These are phyloP conservation scores for Daldinia caldariorum DNA, from an alignment of 495 filamentous ascomycete genomes.

Conservation along the genomic window DNA sequence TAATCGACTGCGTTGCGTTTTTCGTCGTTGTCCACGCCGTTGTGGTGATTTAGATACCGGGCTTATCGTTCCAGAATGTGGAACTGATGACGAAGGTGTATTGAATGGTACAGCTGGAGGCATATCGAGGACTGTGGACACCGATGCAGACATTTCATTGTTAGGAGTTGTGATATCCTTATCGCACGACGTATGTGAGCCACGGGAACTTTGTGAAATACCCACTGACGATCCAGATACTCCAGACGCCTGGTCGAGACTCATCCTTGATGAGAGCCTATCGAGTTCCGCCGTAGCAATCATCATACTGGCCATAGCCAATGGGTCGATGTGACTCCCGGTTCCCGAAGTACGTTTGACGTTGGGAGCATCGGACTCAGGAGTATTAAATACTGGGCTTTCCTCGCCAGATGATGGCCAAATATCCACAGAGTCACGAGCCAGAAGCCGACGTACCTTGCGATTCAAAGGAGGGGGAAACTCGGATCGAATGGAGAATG, in stretches of 20 bases:
- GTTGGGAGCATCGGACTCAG: slow-evolving; percentile 33
- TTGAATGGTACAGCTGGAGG: slow-evolving; percentile 29
- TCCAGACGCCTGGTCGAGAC: slow-evolving; percentile 16
- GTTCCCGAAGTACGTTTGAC: background rate
- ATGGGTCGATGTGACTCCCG: slow-evolving; percentile 29
- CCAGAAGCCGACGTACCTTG: slow-evolving; percentile 42
- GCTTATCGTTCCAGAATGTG: slow-evolving; percentile 18
- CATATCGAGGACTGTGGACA: slow-evolving; percentile 3
- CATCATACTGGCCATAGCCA: slow-evolving; percentile 43
- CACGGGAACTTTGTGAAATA: slow-evolving; percentile 18
- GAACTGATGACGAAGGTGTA: slow-evolving; percentile 25
- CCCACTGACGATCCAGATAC: slow-evolving; percentile 27
- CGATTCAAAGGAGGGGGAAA: slow-evolving; percentile 36
- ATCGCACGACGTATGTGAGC: slow-evolving; percentile 14
- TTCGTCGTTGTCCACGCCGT: slow-evolving; percentile 27
- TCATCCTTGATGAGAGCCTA: slow-evolving; percentile 34
- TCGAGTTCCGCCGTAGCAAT: slow-evolving; percentile 46
- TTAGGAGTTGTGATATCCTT: slow-evolving; percentile 15
- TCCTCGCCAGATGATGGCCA: slow-evolving; percentile 46
- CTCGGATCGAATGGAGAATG: slow-evolving; percentile 40
- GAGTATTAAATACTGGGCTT: slow-evolving; percentile 46
- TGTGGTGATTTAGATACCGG: slow-evolving; percentile 30
- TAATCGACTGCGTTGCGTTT: slow-evolving; percentile 39
- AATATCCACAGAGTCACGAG: slow-evolving; percentile 42
- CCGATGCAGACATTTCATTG: slow-evolving; percentile 17